Conservation (phyloP, 2,329 filamentous ascomycete species). For the Epichloe coenophiala region DNA sequence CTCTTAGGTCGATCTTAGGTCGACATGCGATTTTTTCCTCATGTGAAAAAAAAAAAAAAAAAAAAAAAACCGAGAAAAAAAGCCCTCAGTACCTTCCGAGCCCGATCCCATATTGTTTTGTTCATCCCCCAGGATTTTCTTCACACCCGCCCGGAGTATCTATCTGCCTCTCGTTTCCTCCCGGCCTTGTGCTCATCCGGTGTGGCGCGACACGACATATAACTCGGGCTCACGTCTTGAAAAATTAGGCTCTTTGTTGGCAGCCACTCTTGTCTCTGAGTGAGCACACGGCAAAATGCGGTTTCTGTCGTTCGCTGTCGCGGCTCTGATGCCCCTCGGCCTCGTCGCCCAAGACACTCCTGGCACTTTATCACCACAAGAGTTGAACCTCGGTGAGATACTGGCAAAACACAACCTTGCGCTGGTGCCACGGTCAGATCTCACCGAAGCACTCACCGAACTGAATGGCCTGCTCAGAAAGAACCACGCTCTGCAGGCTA, state of each 20-base stretch:
- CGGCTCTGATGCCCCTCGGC: conserved; percentile 20
- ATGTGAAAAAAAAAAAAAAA: conserved; percentile 1
- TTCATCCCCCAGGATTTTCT: not conserved
- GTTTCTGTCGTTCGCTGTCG: conserved; percentile 22
- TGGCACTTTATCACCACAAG: conserved; percentile 14
- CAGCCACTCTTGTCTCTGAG: not conserved
- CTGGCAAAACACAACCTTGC: conserved; percentile 30
- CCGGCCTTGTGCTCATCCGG: not conserved
- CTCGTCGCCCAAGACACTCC: conserved; percentile 16
- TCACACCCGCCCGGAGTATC: not conserved
- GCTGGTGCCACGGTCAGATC: conserved; percentile 30
- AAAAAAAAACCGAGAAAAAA: not conserved
- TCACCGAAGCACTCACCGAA: conserved; percentile 30
- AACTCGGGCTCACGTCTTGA: not conserved
- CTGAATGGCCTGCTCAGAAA: conserved; percentile 26
- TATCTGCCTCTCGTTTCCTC: not conserved
- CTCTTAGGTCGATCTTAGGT: not conserved
- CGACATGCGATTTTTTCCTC: not conserved
- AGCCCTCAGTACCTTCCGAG: too few relatives aligned
- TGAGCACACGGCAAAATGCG: conserved; percentile 16
- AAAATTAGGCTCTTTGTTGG: not conserved
- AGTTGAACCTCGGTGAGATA: conserved; percentile 25
- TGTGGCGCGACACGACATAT: not conserved
- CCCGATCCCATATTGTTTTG: conserved; percentile 1
- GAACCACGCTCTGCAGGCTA: conserved; percentile 7